phyloP scores from a whole-genome alignment of 257 asterid species.

The Thymus quinquecostatus region DNA sequence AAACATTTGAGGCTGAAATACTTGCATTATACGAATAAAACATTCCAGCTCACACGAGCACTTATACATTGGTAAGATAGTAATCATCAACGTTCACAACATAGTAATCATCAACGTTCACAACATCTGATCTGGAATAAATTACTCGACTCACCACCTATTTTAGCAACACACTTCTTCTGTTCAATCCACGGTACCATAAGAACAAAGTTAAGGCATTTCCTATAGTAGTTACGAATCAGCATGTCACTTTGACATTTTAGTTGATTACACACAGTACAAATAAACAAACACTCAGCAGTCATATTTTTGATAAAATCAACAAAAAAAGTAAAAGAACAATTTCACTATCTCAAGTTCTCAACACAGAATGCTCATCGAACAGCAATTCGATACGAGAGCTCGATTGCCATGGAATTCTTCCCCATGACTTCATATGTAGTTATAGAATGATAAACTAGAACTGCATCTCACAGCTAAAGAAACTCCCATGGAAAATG shows the following conservation, averaged over 20 bases:
- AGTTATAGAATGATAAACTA: background rate
- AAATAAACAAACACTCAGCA: too few relatives aligned
- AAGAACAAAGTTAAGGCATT: background rate
- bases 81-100: background rate
- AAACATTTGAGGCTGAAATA: constrained; percentile 26
- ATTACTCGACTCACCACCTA: background rate
- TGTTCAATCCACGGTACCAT: background rate
- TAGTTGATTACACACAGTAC: too few relatives aligned
- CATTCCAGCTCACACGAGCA: constrained; percentile 2
- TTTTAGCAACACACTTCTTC: background rate
- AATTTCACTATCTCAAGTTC: background rate
- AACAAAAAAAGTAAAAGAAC: background rate
- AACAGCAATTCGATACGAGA: too few relatives aligned
- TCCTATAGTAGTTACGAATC: background rate
- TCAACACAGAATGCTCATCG: background rate
- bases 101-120: too few relatives aligned
- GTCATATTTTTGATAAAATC: background rate
- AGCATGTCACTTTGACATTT: too few relatives aligned
- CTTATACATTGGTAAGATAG: background rate
- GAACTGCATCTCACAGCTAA: background rate
- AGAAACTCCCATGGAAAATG: background rate
- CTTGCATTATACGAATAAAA: constrained; percentile 1
- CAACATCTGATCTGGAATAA: background rate
- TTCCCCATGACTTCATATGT: background rate
- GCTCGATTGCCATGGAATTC: background rate